Evolutionary conservation across 305 asterid genomes (phyloP), one percentile per base, ranked within the genome.

Genomic region (Caryopteris hybrid): DNA sequence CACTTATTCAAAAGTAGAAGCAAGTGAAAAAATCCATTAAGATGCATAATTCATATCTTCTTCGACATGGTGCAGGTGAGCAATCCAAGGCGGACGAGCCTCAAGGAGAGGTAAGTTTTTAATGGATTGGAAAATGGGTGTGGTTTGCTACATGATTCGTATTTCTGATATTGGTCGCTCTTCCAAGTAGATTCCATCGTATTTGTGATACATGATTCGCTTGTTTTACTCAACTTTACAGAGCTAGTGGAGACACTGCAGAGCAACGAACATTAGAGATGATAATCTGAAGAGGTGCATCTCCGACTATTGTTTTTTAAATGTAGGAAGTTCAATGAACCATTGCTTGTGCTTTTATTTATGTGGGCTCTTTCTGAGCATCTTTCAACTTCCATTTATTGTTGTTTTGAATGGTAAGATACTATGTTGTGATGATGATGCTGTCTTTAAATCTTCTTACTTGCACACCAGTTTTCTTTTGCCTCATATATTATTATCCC

Each of bases 81-180:
- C 88, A 81, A 41, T 83, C 91, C 64, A 83, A 81, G 70, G 84
- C 74, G 6, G 87, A 81, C 11, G 91, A 80, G 31, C 56, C 69
- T 65, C 81, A 71, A n/a, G 83, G 61, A 17, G 88, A 83, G 85
- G 91, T 85, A 69, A 76, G 38, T 31, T 22, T 43, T 63, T 8
- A 0, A 17, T 46, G 13, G 27, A 27, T 29, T 29, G 38, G 10
- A 50, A 22, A 64, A 22, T 9, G 1, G n/a, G 25, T 64, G 0
- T 10, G 27, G 18, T 59, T n/a, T 54, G 21, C 36, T 54, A 2
- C 1, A 2, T 6, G 16, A 14, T 20, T 25, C n/a, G 27, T n/a
- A n/a, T n/a, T n/a, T n/a, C n/a, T n/a, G n/a, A n/a, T n/a, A n/a
- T n/a, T n/a, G n/a, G 9, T 41, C 0, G 5, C 64, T 11, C 9